phyloP scores from a whole-genome alignment of 176 grass and related monocot species.

The Oryza officinalis region DNA sequence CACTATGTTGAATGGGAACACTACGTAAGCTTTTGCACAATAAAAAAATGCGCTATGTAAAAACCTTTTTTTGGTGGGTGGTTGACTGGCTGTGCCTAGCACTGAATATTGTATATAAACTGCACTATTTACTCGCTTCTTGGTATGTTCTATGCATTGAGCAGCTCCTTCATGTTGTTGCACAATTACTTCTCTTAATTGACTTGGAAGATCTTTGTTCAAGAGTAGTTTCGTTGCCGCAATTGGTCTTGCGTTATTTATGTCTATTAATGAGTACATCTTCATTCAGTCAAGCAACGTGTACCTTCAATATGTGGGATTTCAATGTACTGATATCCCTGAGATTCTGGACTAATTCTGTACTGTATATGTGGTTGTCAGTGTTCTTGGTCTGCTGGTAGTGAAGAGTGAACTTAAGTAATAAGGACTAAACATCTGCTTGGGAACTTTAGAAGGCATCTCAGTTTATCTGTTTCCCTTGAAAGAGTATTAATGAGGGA shows the following conservation, averaged over 20 bases:
- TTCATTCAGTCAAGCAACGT: conserved; percentile 4
- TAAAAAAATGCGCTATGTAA: background rate
- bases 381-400: background rate
- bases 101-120: background rate
- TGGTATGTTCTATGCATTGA: conserved; percentile 29
- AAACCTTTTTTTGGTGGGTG: background rate
- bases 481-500: background rate
- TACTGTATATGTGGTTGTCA: background rate
- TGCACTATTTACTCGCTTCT: background rate
- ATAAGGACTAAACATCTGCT: background rate
- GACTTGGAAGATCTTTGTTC: background rate
- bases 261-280: background rate
- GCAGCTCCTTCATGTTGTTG: conserved; percentile 22
- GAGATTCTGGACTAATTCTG: background rate
- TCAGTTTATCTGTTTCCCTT: background rate
- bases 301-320: background rate
- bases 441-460: background rate
- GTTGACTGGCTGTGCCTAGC: background rate
- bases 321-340: background rate
- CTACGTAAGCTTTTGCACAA: background rate
- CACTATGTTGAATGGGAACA: background rate
- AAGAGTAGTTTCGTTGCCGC: background rate
- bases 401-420: background rate
- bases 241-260: background rate
- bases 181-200: background rate